Evolutionary conservation across 177 flowering plant genomes (phyloP).

Genomic region (Vitis hybrid): DNA sequence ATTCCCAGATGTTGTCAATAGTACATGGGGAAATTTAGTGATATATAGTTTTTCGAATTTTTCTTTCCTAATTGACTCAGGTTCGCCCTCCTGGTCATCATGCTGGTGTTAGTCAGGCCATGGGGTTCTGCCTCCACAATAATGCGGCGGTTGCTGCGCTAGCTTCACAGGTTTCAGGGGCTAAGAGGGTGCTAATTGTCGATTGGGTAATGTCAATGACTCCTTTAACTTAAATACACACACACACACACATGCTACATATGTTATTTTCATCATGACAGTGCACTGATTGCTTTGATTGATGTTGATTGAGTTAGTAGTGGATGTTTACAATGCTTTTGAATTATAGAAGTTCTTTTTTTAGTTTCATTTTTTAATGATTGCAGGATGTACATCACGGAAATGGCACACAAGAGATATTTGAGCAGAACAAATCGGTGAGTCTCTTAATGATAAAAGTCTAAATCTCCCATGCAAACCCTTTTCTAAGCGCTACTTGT

Average conservation of each 20-base stretch:
- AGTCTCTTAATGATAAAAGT: conserved; percentile 20
- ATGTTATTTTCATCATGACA: neutral
- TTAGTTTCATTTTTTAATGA: conserved; percentile 1
- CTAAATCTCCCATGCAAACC: neutral
- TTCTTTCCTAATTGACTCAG: conserved; percentile 34
- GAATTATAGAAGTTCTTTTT: neutral
- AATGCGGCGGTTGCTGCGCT: conserved; percentile 95
- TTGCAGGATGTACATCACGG: conserved; percentile 98
- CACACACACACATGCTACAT: neutral
- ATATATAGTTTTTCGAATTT: neutral
- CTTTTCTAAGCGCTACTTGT: neutral
- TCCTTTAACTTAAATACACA: conserved; percentile 4
- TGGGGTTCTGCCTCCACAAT: conserved; percentile 98
- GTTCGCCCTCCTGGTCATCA: conserved; percentile 99
- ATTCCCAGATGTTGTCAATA: neutral
- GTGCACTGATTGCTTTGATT: neutral
- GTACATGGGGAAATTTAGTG: neutral
- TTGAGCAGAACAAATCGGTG: conserved; percentile 80
- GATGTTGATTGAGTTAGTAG: neutral
- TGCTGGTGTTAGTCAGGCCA: conserved; percentile 87
- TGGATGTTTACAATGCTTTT: neutral
- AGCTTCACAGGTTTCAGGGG: conserved; percentile 85
- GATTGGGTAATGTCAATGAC: conserved; percentile 76
- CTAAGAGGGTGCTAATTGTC: conserved; percentile 86
- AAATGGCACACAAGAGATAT: conserved; percentile 98